Evolutionary conservation across 75 land plant genomes (phyloP), one percentile per base, ranked within the genome.

Genomic region (Pinus albicaulis): DNA sequence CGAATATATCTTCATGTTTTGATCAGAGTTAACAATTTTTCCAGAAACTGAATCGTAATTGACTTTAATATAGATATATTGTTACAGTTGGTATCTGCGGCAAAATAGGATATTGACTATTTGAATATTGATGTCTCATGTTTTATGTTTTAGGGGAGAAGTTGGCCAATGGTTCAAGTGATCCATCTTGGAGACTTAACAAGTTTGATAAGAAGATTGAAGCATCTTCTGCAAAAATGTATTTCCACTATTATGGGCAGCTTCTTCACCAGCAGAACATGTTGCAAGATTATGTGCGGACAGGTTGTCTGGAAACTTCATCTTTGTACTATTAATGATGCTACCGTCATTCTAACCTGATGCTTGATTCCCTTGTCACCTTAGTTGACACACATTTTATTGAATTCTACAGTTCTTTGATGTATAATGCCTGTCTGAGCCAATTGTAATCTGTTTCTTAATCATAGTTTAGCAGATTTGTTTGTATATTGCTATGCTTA

Each of bases 191-290:
- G 66, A 55, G 59, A 52, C 71, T 56, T 55, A 90, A 86, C 86
- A 94, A 89, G 76, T 96, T 94, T 77, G 99, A 96, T 78, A 82
- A 87, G 68, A 96, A 96, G 82, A 94, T 94, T 66, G 99, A 96
- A 78, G 59, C 93, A 28, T 82, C 99, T 6, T 96, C 98, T 80
- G 95, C 99, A 23, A 94, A 96, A 78, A 92, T 96, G 94, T 96
- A 96, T 70, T 96, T 96, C 72, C 99, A 96, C 81, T 96, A 94
- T 64, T 96, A 96, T 86, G 98, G 99, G 36, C 99, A 96, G 77
- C 87, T 96, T 52, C 82, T 94, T 57, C 99, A 94, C 71, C 98
- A 96, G 82, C 99, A 96, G 74, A 96, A 96, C 79, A 96, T 96
- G 99, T 56, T 96, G 44, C 99, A 96, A 82, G 99, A 96, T 79